Evolutionary conservation across 371 early-diverging fungal genomes (phyloP).

Genomic region (Mucor irregularis): DNA sequence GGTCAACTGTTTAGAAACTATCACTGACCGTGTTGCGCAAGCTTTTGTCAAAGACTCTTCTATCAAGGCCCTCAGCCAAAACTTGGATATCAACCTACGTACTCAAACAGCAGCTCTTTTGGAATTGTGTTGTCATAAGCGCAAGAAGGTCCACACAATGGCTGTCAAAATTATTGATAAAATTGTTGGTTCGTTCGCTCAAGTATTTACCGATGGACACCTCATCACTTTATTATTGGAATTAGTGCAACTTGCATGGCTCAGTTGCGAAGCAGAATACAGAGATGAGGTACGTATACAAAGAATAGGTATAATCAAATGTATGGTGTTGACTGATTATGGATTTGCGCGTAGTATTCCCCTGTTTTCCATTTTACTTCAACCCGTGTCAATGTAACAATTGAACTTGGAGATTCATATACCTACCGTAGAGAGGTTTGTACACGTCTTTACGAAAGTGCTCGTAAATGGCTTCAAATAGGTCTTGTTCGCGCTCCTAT

Average conservation of each 20-base stretch:
- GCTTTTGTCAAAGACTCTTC: constrained; percentile 61
- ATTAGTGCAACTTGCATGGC: constrained; percentile 78
- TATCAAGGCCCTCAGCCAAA: constrained; percentile 49
- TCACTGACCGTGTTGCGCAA: constrained; percentile 63
- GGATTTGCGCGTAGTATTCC: constrained; percentile 60
- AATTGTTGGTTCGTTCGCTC: constrained; percentile 64
- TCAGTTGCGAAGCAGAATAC: constrained; percentile 80
- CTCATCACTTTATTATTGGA: constrained; percentile 68
- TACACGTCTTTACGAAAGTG: constrained; percentile 60
- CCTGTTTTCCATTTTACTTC: constrained; percentile 78
- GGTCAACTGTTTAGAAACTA: constrained; percentile 63
- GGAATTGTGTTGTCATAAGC: constrained; percentile 67
- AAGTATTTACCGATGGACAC: constrained; percentile 68
- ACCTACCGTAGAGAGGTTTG: constrained; percentile 73
- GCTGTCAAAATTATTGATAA: constrained; percentile 59
- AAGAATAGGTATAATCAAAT: background rate
- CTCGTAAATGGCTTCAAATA: constrained; percentile 69
- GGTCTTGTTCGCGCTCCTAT: constrained; percentile 51
- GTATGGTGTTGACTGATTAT: background rate
- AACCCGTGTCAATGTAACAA: constrained; percentile 60
- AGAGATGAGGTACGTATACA: constrained; percentile 55
- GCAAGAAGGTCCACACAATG: constrained; percentile 66
- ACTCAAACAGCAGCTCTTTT: constrained; percentile 65
- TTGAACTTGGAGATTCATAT: constrained; percentile 78
- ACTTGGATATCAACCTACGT: constrained; percentile 46